Conservation (phyloP, 169 alveolate genomes). For the Plasmodium berghei region DNA sequence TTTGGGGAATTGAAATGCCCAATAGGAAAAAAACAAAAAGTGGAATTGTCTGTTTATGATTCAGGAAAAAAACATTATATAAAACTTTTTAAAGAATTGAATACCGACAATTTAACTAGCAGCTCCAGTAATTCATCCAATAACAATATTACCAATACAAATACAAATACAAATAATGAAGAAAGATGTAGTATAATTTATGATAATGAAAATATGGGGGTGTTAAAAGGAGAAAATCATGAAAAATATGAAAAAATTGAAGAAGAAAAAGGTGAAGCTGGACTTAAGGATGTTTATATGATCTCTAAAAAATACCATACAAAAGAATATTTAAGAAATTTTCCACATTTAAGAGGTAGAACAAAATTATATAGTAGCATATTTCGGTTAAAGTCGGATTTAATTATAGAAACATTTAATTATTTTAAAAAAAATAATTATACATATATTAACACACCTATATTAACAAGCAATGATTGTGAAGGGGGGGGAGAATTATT, state of each 20-base stretch:
- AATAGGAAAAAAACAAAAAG: slow-evolving; percentile 54
- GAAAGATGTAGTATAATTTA: background rate
- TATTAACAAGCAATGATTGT: slow-evolving; percentile 98
- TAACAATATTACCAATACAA: background rate
- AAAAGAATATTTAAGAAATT: slow-evolving; percentile 79
- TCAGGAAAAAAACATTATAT: slow-evolving; percentile 78
- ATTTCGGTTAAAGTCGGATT: slow-evolving; percentile 91
- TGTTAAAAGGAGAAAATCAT: background rate
- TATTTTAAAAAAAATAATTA: slow-evolving; percentile 91
- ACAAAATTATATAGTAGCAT: slow-evolving; percentile 86
- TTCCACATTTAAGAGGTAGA: slow-evolving; percentile 84
- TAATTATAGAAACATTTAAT: slow-evolving; percentile 87
- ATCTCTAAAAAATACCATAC: slow-evolving; percentile 84
- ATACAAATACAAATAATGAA: background rate
- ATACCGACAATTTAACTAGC: slow-evolving; percentile 15
- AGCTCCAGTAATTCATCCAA: no score
- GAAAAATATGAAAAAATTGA: background rate
- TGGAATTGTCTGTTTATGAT: slow-evolving; percentile 52
- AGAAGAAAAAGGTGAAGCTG: slow-evolving; percentile 34
- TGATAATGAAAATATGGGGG: background rate
- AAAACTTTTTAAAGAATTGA: slow-evolving; percentile 83
- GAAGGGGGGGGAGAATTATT: slow-evolving; percentile 99
- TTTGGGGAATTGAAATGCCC: slow-evolving; percentile 81
- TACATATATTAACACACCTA: slow-evolving; percentile 97
- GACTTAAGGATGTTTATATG: slow-evolving; percentile 78